These are phyloP conservation scores for Pisolithus sp. DNA, from an alignment of 768 basidiomycete species.

Conservation along the genomic window DNA sequence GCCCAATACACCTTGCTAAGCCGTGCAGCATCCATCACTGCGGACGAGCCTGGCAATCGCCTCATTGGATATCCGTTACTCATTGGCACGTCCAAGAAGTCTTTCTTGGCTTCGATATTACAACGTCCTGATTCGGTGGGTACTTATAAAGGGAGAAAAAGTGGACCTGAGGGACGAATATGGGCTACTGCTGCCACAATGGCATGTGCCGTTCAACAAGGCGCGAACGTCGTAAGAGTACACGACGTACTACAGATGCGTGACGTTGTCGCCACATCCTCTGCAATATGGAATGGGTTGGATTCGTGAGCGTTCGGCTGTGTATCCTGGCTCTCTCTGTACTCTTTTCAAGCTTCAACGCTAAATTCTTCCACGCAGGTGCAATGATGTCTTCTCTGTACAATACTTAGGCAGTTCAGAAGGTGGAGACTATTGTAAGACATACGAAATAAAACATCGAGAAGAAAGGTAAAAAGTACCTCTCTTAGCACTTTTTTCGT, in stretches of 20 bases:
- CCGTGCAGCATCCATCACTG: constrained; percentile 40
- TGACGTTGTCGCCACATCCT: constrained; percentile 66
- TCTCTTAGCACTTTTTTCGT: no score
- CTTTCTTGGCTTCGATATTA: constrained; percentile 70
- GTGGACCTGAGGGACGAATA: constrained; percentile 57
- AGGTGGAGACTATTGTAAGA: no score
- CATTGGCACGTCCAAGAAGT: constrained; percentile 78
- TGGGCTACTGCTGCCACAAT: constrained; percentile 80
- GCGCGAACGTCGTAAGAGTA: constrained; percentile 68
- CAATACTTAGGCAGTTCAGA: no score
- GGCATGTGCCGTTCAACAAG: constrained; percentile 68
- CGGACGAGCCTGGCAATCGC: constrained; percentile 38
- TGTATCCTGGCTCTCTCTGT: background rate
- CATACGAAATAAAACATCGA: no score
- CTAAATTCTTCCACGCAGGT: background rate
- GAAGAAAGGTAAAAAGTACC: no score
- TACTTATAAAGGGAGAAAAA: constrained; percentile 42
- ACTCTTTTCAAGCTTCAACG: background rate
- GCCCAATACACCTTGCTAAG: constrained; percentile 70
- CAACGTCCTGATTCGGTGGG: constrained; percentile 35
- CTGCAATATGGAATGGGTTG: constrained; percentile 44
- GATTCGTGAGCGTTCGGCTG: background rate
- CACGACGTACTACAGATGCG: constrained; percentile 71
- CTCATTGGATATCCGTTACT: constrained; percentile 59
- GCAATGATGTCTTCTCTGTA: no score